Base-by-base conservation (phyloP, 345 rosid species). In the Pelargonium nanum region DNA sequence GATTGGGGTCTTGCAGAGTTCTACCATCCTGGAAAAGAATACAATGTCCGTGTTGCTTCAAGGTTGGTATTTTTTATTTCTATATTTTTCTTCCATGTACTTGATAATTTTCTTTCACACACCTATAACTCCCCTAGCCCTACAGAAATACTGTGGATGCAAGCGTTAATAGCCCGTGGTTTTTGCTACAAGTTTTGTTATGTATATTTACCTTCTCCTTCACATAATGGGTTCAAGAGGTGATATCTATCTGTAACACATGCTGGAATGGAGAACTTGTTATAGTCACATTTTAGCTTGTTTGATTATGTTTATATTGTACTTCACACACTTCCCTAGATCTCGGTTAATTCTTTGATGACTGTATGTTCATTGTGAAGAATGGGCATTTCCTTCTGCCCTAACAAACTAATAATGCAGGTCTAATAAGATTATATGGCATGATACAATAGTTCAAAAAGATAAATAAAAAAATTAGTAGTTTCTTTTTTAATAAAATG, bases 1-100 rank as follows among this genome's bases (percentile, higher is more conserved):
- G 97, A 93, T 59, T 93, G 99, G 99, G 99, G 98, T 58, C 86
- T 92, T n/a, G n/a, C n/a, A n/a, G n/a, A n/a, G n/a, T n/a, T n/a
- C n/a, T n/a, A 91, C 75, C 98, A 92, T 79, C 98, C 98, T 32
- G 96, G 91, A 65, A 83, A 87, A 78, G 98, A 92, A 56, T 89
- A 92, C 70, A 92, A 89, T 68, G 96, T 92, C 66, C 98, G 96
- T 60, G 98, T 89, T 68, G 98, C 98, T 72, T 89, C 97, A 53
- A 92, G 97, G 96, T 91, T 68, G 19, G 53, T 50, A 21, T 21
- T 15, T n/a, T n/a, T n/a, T n/a, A n/a, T 16, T 15, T 3, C 60
- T 51, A n/a, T 8, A 20, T 26, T 24, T 56, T 62, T 50, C 55
- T 52, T 52, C 10, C 22, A 52, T 19, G 55, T 4, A 52, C 55